phyloP scores from a whole-genome alignment of 129 eudicot species.

The Tanacetum coccineum region DNA sequence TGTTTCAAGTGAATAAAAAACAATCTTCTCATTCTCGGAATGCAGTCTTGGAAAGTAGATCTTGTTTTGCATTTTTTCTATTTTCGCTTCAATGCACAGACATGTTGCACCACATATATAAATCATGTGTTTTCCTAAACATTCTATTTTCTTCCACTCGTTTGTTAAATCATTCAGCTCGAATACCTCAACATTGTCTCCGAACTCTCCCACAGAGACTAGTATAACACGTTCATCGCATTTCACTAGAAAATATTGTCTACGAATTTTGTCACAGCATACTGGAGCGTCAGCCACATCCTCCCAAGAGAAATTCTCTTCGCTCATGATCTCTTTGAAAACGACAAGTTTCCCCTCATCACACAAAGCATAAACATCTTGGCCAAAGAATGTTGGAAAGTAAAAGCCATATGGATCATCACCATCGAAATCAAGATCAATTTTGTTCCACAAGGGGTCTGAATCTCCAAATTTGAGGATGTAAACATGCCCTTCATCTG shows the following conservation, averaged over 20 bases:
- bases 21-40: background rate
- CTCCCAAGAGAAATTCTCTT: background rate
- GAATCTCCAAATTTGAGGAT: background rate
- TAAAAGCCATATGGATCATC: too few species aligned
- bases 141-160: slow-evolving; percentile 17
- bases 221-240: slow-evolving; percentile 10
- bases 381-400: too few species aligned
- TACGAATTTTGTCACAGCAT: background rate
- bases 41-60: slow-evolving; percentile 7
- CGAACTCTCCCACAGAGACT: slow-evolving; percentile 2
- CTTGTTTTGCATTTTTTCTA: slow-evolving; percentile 18
- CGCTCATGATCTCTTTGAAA: background rate
- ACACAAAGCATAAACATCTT: too few species aligned
- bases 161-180: slow-evolving; percentile 1
- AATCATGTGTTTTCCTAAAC: slow-evolving; percentile 19
- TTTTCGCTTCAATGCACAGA: background rate
- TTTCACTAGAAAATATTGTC: background rate
- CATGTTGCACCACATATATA: slow-evolving; percentile 1
- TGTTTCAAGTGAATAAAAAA: slow-evolving; percentile 32
- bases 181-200: slow-evolving; percentile 18
- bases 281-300: background rate
- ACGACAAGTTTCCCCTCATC: background rate
- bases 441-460: background rate
- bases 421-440: too few species aligned
- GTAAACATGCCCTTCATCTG: background rate